phyloP scores from a whole-genome alignment of 1,284 basidiomycete species.

The Fomitopsis pinicola region DNA sequence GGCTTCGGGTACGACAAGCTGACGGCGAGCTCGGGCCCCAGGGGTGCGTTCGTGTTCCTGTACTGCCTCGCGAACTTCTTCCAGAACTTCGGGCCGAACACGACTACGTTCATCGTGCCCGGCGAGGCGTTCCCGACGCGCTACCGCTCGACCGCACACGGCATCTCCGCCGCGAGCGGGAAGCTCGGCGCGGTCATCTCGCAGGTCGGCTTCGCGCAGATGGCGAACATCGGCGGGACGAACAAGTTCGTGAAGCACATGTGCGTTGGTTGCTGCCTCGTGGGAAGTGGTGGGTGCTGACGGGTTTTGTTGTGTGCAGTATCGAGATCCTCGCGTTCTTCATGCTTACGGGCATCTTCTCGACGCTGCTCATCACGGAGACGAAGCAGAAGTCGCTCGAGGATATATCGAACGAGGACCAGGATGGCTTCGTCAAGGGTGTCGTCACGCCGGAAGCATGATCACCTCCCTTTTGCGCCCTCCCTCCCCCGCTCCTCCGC shows the following conservation, averaged over 20 bases:
- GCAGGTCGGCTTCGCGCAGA: constrained; percentile 72
- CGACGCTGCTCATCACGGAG: constrained; percentile 58
- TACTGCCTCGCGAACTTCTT: constrained; percentile 76
- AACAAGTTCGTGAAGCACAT: constrained; percentile 61
- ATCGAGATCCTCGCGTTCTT: constrained; percentile 52
- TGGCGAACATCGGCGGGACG: constrained; percentile 65
- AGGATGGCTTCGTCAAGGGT: constrained; percentile 39
- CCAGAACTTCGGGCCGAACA: constrained; percentile 80
- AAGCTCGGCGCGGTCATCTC: constrained; percentile 84
- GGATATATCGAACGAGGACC: constrained; percentile 50
- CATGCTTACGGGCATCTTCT: constrained; percentile 57
- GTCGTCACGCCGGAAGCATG: neutral
- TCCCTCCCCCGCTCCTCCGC: neutral
- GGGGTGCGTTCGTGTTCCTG: constrained; percentile 71
- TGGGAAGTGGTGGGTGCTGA: neutral
- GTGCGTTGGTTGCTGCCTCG: constrained; percentile 32
- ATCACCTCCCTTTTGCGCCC: neutral
- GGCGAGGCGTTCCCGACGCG: constrained; percentile 87
- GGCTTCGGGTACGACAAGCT: constrained; percentile 74
- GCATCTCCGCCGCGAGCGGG: constrained; percentile 80
- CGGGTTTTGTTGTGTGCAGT: constrained; percentile 14
- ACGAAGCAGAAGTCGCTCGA: constrained; percentile 56
- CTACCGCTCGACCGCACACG: constrained; percentile 80
- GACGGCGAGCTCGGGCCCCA: constrained; percentile 43
- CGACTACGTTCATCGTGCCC: constrained; percentile 80